Conservation (phyloP, 257 asterid genomes). For the Cinchona pubescens region DNA sequence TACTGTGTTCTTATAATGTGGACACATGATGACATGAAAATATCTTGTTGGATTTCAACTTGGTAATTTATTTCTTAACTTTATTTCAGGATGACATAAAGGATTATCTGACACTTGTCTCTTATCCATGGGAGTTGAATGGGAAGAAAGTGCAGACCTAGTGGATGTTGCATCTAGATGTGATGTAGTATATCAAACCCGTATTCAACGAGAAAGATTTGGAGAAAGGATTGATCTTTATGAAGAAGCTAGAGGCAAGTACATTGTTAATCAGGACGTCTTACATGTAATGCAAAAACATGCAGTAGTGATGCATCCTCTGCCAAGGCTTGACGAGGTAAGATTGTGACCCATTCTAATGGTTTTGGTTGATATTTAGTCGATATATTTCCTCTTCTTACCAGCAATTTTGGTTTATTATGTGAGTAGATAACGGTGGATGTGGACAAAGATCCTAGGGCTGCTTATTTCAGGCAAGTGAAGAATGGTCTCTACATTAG, state of each 20-base stretch:
- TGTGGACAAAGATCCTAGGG: conserved; percentile 77
- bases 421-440: conserved; percentile 60
- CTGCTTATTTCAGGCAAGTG: conserved; percentile 84
- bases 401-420: not conserved
- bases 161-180: conserved; percentile 87
- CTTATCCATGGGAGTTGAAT: conserved; percentile 70
- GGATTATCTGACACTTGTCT: conserved; percentile 73
- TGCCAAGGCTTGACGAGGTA: conserved; percentile 96
- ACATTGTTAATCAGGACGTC: conserved; percentile 57
- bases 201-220: conserved; percentile 76
- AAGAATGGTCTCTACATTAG: conserved; percentile 79
- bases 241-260: conserved; percentile 86
- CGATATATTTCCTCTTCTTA: not conserved
- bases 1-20: not conserved
- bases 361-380: not conserved
- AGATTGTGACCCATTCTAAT: conserved; percentile 1
- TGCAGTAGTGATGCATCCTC: conserved; percentile 91
- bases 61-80: not conserved
- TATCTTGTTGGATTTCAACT: not conserved
- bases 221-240: conserved; percentile 75
- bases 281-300: conserved; percentile 77
- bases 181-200: conserved; percentile 81
- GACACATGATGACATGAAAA: not conserved
- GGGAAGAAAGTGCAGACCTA: conserved; percentile 88
- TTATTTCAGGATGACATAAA: conserved; percentile 77